A percentile compares a stretch with the other conserved stretches of the same genome.
Conservation (phyloP, 176 grass and related monocot species). For the bread wheat (Triticum aestivum) region DNA sequence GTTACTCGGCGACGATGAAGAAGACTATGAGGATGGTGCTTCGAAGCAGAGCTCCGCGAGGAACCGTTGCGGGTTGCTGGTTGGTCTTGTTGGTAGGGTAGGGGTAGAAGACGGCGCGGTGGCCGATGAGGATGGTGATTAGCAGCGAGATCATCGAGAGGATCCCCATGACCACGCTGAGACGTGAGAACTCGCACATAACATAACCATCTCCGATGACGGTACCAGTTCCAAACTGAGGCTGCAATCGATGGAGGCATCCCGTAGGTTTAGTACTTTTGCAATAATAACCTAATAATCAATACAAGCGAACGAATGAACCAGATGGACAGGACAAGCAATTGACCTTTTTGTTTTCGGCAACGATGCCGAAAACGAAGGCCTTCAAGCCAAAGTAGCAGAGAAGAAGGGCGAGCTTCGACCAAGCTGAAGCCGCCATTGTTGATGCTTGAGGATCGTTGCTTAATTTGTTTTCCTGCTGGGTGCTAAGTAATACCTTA, state of each 20-base stretch:
- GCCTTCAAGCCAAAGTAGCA: constrained; percentile 29
- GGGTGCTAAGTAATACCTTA: not conserved
- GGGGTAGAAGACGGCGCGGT: constrained; percentile 46
- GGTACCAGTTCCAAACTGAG: constrained; percentile 35
- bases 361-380: constrained; percentile 39
- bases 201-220: constrained; percentile 20
- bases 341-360: constrained; percentile 61
- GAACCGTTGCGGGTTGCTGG: constrained; percentile 14
- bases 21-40: constrained; percentile 38
- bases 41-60: constrained; percentile 29
- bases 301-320: not conserved
- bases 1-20: constrained; percentile 54
- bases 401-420: constrained; percentile 36
- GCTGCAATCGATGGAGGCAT: constrained; percentile 11
- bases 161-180: constrained; percentile 41
- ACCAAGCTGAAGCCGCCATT: not conserved
- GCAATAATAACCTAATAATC: not conserved
- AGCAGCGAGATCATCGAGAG: constrained; percentile 47
- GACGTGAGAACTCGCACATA: constrained; percentile 50
- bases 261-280: too few species aligned
- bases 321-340: too few species aligned
- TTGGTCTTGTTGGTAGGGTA: not conserved
- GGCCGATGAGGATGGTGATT: constrained; percentile 28
- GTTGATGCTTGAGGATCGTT: not conserved
- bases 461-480: not conserved